Evolutionary conservation across 768 basidiomycete genomes (phyloP).

Genomic region (Hericium erinaceus): DNA sequence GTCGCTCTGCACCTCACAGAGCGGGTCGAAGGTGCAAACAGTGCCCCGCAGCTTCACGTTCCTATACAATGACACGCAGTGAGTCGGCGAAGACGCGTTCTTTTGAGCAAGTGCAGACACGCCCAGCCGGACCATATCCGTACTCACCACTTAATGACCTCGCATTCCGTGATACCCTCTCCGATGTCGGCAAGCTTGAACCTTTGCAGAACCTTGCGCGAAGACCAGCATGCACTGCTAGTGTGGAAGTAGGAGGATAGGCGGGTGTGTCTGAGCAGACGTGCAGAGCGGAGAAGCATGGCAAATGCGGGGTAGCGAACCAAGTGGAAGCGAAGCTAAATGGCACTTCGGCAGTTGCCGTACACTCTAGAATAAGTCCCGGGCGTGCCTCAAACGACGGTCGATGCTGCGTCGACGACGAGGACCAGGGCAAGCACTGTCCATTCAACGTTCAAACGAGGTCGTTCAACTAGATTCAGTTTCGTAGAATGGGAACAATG

Average conservation of each 20-base stretch:
- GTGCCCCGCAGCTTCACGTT: slow-evolving; percentile 41
- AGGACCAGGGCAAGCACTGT: too few relatives aligned
- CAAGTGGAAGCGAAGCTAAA: not conserved
- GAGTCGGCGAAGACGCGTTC: not conserved
- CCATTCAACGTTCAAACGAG: too few relatives aligned
- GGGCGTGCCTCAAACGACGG: too few relatives aligned
- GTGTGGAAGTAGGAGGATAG: slow-evolving; percentile 25
- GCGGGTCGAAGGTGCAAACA: slow-evolving; percentile 56
- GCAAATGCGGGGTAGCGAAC: not conserved
- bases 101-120: not conserved
- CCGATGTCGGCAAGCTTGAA: slow-evolving; percentile 84
- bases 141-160: slow-evolving; percentile 77
- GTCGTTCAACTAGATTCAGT: too few relatives aligned
- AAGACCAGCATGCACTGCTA: slow-evolving; percentile 21
- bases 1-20: slow-evolving; percentile 86
- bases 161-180: slow-evolving; percentile 86
- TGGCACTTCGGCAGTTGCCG: not conserved
- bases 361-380: not conserved
- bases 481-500: too few relatives aligned
- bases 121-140: slow-evolving; percentile 5
- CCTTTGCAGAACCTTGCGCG: slow-evolving; percentile 35
- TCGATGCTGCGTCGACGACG: too few relatives aligned
- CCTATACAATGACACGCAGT: slow-evolving; percentile 32
- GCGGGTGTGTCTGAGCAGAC: not conserved
- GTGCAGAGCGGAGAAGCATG: not conserved